phyloP scores from a whole-genome alignment of 305 asterid genomes.

The Fraxinus paxiana region DNA sequence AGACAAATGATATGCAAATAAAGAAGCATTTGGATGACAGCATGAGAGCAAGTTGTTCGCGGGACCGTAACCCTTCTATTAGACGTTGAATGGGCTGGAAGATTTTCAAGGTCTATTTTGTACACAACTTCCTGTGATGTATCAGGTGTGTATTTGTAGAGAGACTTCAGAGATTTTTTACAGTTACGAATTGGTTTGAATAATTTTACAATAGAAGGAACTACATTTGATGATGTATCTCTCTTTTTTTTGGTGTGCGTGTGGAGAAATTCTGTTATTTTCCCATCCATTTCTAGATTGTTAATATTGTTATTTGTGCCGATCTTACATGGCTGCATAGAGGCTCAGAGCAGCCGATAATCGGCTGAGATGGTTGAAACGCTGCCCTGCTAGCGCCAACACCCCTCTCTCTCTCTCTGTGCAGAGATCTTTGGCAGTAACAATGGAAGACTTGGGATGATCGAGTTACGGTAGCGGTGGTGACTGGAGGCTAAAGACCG shows the following conservation, averaged over 20 bases:
- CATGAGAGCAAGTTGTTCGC: slow-evolving; percentile 4
- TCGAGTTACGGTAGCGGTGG: slow-evolving; percentile 25
- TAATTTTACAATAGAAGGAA: not conserved
- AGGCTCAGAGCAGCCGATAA: not conserved
- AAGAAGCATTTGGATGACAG: slow-evolving; percentile 28
- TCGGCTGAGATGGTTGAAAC: not conserved
- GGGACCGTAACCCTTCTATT: slow-evolving; percentile 14
- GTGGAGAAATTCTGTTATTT: not conserved
- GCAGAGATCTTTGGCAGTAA: not conserved
- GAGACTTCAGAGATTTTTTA: not conserved
- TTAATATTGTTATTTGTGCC: not conserved
- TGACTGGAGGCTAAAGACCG: slow-evolving; percentile 28
- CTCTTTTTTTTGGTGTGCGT: not conserved
- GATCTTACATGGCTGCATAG: not conserved
- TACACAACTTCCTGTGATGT: slow-evolving; percentile 20
- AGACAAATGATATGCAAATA: slow-evolving; percentile 21
- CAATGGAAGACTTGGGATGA: slow-evolving; percentile 29
- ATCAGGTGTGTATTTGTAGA: not conserved
- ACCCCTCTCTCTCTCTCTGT: not conserved
- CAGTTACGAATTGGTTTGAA: not conserved
- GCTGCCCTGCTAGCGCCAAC: not conserved
- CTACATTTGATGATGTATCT: not conserved
- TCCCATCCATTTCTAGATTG: not conserved
- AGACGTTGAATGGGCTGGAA: slow-evolving; percentile 9
- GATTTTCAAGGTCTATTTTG: slow-evolving; percentile 24